Percentiles rank a stretch among this genome's conserved stretches.
Evolutionary conservation across 129 eudicot species (phyloP).

Genomic region (Lactuca sativa): DNA sequence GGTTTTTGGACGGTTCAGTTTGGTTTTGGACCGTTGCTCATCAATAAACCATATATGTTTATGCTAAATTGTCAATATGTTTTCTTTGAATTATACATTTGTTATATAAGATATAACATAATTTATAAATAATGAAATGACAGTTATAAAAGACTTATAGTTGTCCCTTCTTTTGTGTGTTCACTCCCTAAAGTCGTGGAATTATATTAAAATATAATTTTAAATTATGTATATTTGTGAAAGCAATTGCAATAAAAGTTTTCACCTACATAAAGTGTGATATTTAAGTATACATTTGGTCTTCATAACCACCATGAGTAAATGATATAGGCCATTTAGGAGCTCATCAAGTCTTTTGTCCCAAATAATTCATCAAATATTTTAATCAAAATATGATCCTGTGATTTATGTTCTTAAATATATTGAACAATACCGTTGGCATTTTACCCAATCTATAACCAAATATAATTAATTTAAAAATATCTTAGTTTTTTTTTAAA

Average conservation of each 20-base stretch:
- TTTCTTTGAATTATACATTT: not conserved
- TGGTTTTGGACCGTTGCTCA: no score
- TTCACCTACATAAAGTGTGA: slow-evolving; percentile 34
- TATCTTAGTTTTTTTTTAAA: no score
- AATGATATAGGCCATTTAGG: slow-evolving; percentile 32
- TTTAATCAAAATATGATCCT: slow-evolving; percentile 4
- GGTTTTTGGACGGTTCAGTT: no score
- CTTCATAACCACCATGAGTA: slow-evolving; percentile 38
- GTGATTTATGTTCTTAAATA: not conserved
- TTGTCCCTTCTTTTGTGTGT: not conserved
- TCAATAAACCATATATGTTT: no score
- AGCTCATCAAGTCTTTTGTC: slow-evolving; percentile 27
- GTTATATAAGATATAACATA: not conserved
- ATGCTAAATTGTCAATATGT: no score
- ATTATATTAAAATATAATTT: not conserved
- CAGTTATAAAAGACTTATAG: not conserved
- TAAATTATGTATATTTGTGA: not conserved
- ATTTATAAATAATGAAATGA: no score
- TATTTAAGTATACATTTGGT: slow-evolving; percentile 18
- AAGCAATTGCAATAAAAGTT: slow-evolving; percentile 34
- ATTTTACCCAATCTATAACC: not conserved
- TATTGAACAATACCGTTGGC: slow-evolving; percentile 7
- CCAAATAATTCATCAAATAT: slow-evolving; percentile 7
- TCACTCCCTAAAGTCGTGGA: slow-evolving; percentile 16
- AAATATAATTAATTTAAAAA: no score